Base-by-base conservation (phyloP, 177 flowering plant genomes). In the Vitis hybrid region DNA sequence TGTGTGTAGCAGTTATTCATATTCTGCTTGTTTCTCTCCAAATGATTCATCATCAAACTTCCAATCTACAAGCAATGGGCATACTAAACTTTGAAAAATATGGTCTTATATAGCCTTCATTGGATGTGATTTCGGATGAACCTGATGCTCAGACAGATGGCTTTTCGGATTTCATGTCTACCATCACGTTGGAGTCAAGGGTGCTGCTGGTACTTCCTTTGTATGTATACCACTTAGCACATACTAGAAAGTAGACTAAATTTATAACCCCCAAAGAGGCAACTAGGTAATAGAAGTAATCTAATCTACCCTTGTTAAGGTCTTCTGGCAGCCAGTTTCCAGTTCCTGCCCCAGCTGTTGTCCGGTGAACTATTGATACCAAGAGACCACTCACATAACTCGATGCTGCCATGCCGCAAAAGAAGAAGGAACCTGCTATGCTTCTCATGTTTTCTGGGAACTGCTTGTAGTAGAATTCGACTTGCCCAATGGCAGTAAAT, bases 401-500 rank as follows among this genome's bases (percentile, higher is more conserved):
- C 9, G 83, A 67, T 10, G 52, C 48, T 0, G 84, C 88, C 15
- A 75, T 15, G 2, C 82, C 83, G 11, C 60, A 66, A 19, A 60
- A 77, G 34, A 69, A 68, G 5, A 87, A 52, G 21, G 88, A 71
- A 2, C 75, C 83, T 0, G 75, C 87, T 14, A 87, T 68, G 69
- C 86, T 85, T 50, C 95, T 84, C 97, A 89, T 88, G 78, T 91
- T 84, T 73, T 93, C 98, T 0, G 98, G 98, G 70, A 88, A 89
- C 70, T 93, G 91, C 76, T 87, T 87, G 90, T 91, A 89, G 82
- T 84, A 93, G 73, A 91, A 89, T 54, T 93, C 98, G 0, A 86
- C 32, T 56, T 85, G 90, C 0, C 85, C 97, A 17, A 93, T 68
- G 0, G 70, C 8, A 13, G 68, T 58, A 58, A 93, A 91, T 2